These are phyloP conservation scores for Russula griseocarnosa DNA, from an alignment of 768 basidiomycete genomes.

Conservation along the genomic window DNA sequence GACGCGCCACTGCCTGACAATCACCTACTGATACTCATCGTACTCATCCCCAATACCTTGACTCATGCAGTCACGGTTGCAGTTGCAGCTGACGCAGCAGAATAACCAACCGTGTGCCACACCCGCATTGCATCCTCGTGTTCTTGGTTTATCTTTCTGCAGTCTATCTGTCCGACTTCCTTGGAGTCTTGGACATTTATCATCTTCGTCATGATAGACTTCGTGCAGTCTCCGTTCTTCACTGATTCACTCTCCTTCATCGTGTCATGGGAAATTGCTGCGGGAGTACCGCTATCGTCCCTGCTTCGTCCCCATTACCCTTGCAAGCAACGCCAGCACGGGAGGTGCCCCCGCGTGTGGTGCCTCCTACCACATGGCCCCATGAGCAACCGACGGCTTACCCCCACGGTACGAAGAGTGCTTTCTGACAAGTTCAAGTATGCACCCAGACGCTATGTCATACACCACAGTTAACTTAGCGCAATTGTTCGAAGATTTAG, in stretches of 20 bases:
- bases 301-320: too few species aligned
- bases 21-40: too few species aligned
- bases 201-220: background rate
- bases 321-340: too few species aligned
- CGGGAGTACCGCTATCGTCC: too few species aligned
- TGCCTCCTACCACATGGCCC: too few species aligned
- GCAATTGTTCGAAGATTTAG: background rate
- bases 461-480: background rate
- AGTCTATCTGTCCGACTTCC: background rate
- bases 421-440: background rate
- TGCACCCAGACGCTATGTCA: background rate
- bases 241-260: too few species aligned
- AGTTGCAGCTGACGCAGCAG: background rate
- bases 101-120: too few species aligned
- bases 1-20: too few species aligned
- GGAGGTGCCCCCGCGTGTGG: too few species aligned
- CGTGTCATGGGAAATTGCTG: background rate
- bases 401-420: background rate
- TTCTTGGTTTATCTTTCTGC: background rate
- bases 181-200: background rate
- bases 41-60: too few species aligned
- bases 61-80: too few species aligned
- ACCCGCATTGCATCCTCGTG: background rate
- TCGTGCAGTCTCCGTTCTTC: too few species aligned
- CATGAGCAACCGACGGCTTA: background rate